Base-by-base conservation (phyloP, 2,329 filamentous ascomycete genomes). In the Fusarium oxysporum region DNA sequence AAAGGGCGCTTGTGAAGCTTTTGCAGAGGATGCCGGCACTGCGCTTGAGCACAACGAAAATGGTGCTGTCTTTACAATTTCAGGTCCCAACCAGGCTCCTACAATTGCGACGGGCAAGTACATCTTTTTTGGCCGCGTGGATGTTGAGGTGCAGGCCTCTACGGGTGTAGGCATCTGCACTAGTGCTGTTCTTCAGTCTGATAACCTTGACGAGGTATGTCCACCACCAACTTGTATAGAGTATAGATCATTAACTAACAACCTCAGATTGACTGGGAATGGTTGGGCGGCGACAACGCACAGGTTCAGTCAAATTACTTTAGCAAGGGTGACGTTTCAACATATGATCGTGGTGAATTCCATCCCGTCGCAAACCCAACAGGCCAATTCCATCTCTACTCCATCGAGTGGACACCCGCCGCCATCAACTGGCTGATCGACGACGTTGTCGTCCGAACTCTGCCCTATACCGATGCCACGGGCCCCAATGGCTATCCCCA, bases 291-390 rank as follows among this genome's bases (percentile, higher is more conserved):
- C 51, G 87, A 91, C 71, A 82, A 87, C 59, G 81, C 83, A n/a
- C 85, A 94, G 75, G 93, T 94, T 7, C 94, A 97, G 81, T 91
- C 89, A 76, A 97, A 97, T 83, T 97, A 96, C 83, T 93, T 92
- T 79, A 90, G 90, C 81, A 92, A 93, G 83, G 92, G 91, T 60
- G 86, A 93, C 81, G 90, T 89, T 35, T 89, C 89, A 11, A 86
- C 86, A 40, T 93, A 88, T 77, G 89, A 92, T 79, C 89, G 91
- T 64, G 90, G 88, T 76, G 84, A 84, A 35, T 88, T 88, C 82
- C 84, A 89, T 76, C 71, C 83, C n/a, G 85, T 92, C 59, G 72
- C 79, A 54, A 83, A 85, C 72, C 84, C 88, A 16, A 86, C 86
- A 75, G 79, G 80, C 1, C 59, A 75, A 13, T 87, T 85, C 79